Evolutionary conservation across 495 filamentous ascomycete genomes (phyloP), one percentile per base, ranked within the genome.

Genomic region (Letharia columbiana): DNA sequence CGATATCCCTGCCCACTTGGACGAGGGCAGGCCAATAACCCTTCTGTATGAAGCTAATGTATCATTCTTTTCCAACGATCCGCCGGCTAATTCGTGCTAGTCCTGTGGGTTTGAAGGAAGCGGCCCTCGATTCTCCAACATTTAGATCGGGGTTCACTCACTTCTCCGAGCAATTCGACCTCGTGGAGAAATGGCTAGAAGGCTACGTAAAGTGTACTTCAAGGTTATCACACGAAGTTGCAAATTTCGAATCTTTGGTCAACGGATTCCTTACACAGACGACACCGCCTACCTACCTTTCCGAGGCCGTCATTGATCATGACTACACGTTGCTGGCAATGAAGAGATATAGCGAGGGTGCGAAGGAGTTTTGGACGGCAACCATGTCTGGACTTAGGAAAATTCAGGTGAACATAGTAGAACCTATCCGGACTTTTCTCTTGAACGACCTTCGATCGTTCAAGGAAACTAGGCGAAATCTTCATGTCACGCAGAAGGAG

Each of bases 111-210:
- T 82, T 96, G 65, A 92, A 90, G 80, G 94, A 98, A 83, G 94
- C 94, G 59, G 89, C 92, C 40, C 87, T 97, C 77, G 94, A 98
- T 77, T 94, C 91, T 4, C 94, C 94, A 33, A 95, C 92, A 47
- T 98, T 98, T 76, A 89, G 94, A 67, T 89, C 92, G 42, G 90
- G 91, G 17, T 86, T 92, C 64, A 77, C 88, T 49, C 92, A 97
- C 79, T 96, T 96, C 78, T 81, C 86, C 42, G 94, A 98, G 68
- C 92, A 98, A 79, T 84, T 96, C 73, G 94, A 98, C 64, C 82
- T 84, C 64, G 83, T 98, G 62, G 95, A 98, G 74, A 87, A 84
- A 82, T 98, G 94, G 94, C 87, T 98, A 35, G 92, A 97, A 50
- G 83, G 82, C 66, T 97, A 96, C 74, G 79, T 89, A 64, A 90